Evolutionary conservation across 169 alveolate species (phyloP), one percentile per base, ranked within the genome.

Genomic region (Amoebophrya sp.): DNA sequence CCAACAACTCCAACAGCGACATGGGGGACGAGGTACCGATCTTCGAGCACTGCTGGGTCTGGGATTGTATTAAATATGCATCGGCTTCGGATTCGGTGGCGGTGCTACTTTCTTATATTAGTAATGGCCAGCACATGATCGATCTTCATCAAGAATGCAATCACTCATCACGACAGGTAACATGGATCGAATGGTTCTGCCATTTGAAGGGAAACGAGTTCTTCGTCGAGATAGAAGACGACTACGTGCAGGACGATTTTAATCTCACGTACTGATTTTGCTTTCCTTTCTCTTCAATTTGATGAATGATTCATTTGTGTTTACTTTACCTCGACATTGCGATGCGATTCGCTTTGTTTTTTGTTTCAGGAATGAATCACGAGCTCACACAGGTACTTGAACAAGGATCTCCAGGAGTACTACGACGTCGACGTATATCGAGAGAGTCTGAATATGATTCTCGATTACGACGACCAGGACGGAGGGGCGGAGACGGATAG

Each of bases 181-280:
- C 99, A 4, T 98, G 99, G 99, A 97, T 98, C 40, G 97, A 96
- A 88, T 98, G 99, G 99, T 97, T 96, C 93, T 97, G 99, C 88
- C 95, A 95, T 67, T 93, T 97, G 69, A 97, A 97, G 91, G 99
- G 99, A 34, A 97, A 98, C 92, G 97, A 97, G 90, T 97, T 94
- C 92, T 96, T 97, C 40, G 96, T 95, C 15, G 98, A 97, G 92
- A 98, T 98, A 23, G 99, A 98, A 93, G 98, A 97, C 42, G 98
- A 97, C n/a, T 98, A 95, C 92, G 95, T 97, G 34, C 91, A 88
- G 94, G 96, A 58, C 78, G 78, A 58, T 29, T 58, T 58, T n/a
- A 58, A 58, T 16, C 78, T 58, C 34, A 58, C 78, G 78, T 58
- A 58, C 34, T 7, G 2, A 23, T n/a, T n/a, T n/a, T n/a, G n/a